Evolutionary conservation across 2,329 filamentous ascomycete species (phyloP).

Genomic region (Aspergillus transmontanensis): DNA sequence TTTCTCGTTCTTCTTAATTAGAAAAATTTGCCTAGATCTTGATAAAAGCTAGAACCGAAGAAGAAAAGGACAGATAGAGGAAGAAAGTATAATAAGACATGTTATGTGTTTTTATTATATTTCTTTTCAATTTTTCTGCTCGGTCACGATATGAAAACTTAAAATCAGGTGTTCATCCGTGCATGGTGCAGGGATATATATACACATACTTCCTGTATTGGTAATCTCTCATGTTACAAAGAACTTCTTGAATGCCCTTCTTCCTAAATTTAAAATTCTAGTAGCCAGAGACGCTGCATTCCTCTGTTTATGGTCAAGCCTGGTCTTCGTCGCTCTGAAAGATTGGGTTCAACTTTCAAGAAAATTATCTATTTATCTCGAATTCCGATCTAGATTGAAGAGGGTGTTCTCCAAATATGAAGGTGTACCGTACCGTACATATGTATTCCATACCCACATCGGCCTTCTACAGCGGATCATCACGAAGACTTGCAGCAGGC

Average conservation of each 20-base stretch:
- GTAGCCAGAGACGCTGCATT: neutral
- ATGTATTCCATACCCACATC: neutral
- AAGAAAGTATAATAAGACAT: neutral
- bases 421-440: neutral
- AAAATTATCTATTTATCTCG: neutral
- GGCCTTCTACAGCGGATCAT: neutral
- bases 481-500: neutral
- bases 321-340: neutral
- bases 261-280: neutral
- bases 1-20: neutral
- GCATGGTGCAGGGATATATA: neutral
- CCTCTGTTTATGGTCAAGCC: neutral
- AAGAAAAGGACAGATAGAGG: neutral
- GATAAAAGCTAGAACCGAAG: neutral
- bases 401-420: neutral
- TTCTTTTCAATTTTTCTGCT: neutral
- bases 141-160: neutral
- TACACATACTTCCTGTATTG: neutral
- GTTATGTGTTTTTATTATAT: neutral
- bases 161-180: neutral
- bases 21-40: neutral
- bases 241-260: neutral
- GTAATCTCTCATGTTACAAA: neutral
- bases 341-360: neutral
- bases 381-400: neutral